Evolutionary conservation across 768 basidiomycete genomes (phyloP), one percentile per base, ranked within the genome.

Genomic region (Auricularia sp.): DNA sequence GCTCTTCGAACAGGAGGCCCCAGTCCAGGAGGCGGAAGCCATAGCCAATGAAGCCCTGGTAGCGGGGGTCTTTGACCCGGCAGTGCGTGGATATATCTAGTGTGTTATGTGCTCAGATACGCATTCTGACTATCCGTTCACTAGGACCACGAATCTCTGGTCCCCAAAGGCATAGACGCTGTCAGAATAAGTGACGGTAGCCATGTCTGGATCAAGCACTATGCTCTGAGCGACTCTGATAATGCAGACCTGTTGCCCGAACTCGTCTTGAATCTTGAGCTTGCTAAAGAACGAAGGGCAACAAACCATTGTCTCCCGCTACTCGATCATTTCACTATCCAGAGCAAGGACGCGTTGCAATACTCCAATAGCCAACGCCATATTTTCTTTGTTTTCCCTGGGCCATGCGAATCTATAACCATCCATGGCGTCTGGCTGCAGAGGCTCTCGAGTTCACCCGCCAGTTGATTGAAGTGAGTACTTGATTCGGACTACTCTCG

Each of bases 261-360:
- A 21, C 18, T 51, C 6, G 14, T 10, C 5, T 21, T 51, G 11
- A 51, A 51, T 51, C 12, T 42, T 14, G 10, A 12, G 8, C 14
- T 51, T 6, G 18, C 21, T 3, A 51, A 6, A 21, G 47, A 51
- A 6, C 18, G 29, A 29, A 51, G 11, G 47, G 5, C 47, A 21
- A 10, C 47, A 8, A 51, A 51, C 47, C 51, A 58, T 59, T 43
- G 16, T 53, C 47, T 47, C 53, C 63, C 35, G 58, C 53, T 51
- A 36, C 54, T 36, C 54, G 63, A 51, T 53, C 63, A 64, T 59
- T 64, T 36, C 54, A 58, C 36, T 56, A 58, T 29, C 33, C 35
- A 64, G 51, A 58, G 29, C 33, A 34, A 60, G 47, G 21, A 16
- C 11, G 14, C 47, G 18, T 51, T 16, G 47, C 18, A 18, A 21